These are phyloP conservation scores for Curvularia sp. DNA, from an alignment of 2,329 filamentous ascomycete genomes.

Conservation along the genomic window DNA sequence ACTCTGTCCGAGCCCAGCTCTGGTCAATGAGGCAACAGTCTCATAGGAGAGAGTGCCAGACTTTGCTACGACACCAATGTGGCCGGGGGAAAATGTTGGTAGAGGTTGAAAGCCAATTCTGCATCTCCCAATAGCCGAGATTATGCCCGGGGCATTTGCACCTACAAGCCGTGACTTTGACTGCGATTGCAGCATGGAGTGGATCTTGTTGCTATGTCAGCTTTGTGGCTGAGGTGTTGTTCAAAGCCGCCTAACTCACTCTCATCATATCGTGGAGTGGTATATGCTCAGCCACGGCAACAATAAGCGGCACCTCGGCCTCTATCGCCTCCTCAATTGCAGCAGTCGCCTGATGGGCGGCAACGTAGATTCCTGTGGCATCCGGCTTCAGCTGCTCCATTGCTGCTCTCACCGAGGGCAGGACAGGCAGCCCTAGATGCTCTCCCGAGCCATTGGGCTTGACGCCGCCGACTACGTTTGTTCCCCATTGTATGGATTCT, in stretches of 20 bases:
- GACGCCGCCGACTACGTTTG: slow-evolving; percentile 80
- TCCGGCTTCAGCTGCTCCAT: slow-evolving; percentile 75
- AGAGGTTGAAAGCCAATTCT: slow-evolving; percentile 79
- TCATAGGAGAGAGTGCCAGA: slow-evolving; percentile 83
- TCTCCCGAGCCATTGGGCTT: slow-evolving; percentile 73
- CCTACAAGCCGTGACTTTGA: slow-evolving; percentile 76
- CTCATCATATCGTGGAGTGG: slow-evolving; percentile 79
- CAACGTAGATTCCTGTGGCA: slow-evolving; percentile 81
- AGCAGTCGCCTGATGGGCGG: slow-evolving; percentile 73
- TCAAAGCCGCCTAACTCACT: slow-evolving; percentile 53
- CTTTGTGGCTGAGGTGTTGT: background rate
- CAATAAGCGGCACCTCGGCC: slow-evolving; percentile 78
- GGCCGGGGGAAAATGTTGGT: slow-evolving; percentile 72
- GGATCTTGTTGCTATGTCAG: slow-evolving; percentile 61
- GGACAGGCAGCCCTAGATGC: slow-evolving; percentile 75
- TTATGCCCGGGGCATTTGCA: slow-evolving; percentile 83
- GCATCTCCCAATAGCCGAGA: slow-evolving; percentile 74
- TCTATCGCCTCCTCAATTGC: slow-evolving; percentile 83
- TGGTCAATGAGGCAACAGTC: slow-evolving; percentile 75
- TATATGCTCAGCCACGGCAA: slow-evolving; percentile 81
- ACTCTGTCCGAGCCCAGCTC: slow-evolving; percentile 78
- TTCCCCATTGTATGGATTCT: slow-evolving; percentile 79
- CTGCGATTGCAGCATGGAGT: slow-evolving; percentile 74
- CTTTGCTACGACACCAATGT: slow-evolving; percentile 79
- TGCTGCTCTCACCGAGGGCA: slow-evolving; percentile 72